Evolutionary conservation across 1,284 basidiomycete species (phyloP), one percentile per base, ranked within the genome.

Genomic region (Naganishia cerealis): DNA sequence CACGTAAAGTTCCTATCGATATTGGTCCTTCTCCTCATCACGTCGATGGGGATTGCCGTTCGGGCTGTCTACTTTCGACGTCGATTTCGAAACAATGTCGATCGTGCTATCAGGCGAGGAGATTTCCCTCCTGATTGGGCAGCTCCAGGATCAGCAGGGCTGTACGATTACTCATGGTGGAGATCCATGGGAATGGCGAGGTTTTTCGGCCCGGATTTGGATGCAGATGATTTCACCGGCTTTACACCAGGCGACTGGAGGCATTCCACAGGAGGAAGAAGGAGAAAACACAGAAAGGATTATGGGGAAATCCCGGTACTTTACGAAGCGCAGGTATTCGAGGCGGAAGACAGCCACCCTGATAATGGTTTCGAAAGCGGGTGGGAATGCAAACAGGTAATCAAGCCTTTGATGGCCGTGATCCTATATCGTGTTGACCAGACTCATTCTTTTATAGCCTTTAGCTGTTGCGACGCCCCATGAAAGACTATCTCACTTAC

Each of bases 151-250:
- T 10, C 21, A 50, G 26, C 36, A n/a, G 61, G 39, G 18, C 3
- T 63, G 21, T 63, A 63, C 61, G 50, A 39, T 13, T 52, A 63
- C 46, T 24, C 50, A 3, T 63, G 61, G 61, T 63, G 61, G 61
- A 53, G 61, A 40, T 40, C 61, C 12, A 33, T 39, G 46, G 61
- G n/a, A 3, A 42, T 63, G 50, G 40, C 52, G 18, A 38, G 61
- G 7, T 63, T 53, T 38, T 63, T 63, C 33, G 61, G 61, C 21
- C n/a, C 40, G 21, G 48, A 63, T 54, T 50, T 52, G n/a, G 61
- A 63, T 40, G 50, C 50, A 15, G 61, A 54, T 29, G 50, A 63
- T 26, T 50, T 63, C 38, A 15, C 40, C 10, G 61, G 36, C 1
- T 54, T 63, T 29, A 29, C 54, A 38, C 50, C 39, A 24, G 61